Evolutionary conservation across 169 alveolate species (phyloP).

Genomic region (Cryptosporidium andersoni): DNA sequence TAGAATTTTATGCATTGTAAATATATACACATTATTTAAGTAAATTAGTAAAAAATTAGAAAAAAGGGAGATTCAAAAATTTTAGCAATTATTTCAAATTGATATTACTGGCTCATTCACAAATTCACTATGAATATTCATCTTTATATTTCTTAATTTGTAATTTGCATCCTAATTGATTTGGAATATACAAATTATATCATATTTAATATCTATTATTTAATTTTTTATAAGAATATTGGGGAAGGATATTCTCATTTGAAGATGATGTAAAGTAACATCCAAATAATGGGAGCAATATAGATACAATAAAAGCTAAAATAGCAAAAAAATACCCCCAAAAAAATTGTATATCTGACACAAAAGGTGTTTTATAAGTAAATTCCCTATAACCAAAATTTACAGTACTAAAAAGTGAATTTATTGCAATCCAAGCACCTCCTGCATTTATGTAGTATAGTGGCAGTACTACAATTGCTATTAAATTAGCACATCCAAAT

Average conservation of each 20-base stretch:
- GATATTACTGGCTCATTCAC: neutral
- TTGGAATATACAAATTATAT: too few relatives aligned
- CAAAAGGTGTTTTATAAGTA: conserved; percentile 46
- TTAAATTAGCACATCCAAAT: conserved; percentile 61
- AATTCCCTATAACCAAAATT: conserved; percentile 61
- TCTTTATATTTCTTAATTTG: neutral
- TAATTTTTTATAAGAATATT: too few relatives aligned
- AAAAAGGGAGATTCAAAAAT: neutral
- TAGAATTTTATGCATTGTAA: neutral
- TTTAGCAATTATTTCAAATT: neutral
- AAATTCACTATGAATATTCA: neutral
- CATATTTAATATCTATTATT: too few relatives aligned
- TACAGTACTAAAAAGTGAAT: conserved; percentile 56
- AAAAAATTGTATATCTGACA: conserved; percentile 64
- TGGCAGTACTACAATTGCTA: conserved; percentile 53
- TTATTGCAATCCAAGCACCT: conserved; percentile 68
- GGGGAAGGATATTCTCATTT: too few relatives aligned
- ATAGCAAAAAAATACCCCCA: conserved; percentile 69
- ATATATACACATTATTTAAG: too few relatives aligned
- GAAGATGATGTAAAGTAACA: conserved; percentile 35
- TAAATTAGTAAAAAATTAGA: too few relatives aligned
- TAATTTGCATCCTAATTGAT: too few relatives aligned
- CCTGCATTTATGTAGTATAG: conserved; percentile 69
- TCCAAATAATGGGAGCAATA: conserved; percentile 59
- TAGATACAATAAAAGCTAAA: conserved; percentile 50